Base-by-base conservation (phyloP, 176 grass and related monocot species). In the Avena insularis region DNA sequence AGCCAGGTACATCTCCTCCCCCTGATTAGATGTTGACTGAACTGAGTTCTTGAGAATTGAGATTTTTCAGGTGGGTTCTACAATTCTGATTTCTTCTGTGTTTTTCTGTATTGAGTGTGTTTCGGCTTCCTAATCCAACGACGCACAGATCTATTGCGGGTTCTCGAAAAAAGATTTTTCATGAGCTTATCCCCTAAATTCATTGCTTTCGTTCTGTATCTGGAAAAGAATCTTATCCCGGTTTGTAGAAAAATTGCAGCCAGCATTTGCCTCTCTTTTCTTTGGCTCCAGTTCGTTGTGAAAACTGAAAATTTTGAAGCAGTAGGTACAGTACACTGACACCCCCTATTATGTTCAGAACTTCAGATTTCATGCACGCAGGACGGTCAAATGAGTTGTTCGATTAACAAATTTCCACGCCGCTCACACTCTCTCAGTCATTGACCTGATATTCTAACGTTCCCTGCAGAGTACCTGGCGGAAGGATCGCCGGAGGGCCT, bases 401-500 rank as follows among this genome's bases (percentile, higher is more conserved):
- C 16, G 38, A 57, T 83, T 51, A 83, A 10, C 49, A 48, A 48
- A 25, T 54, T 64, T n/a, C 8, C 27, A 29, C 6, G 6, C n/a
- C 17, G 64, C 6, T 23, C 19, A 53, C 10, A 9, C 9, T 17
- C 36, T 46, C 2, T 87, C 10, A 54, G 14, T 56, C 62, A 60
- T 27, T 78, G 74, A 71, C 31, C 77, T 84, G 8, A 53, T 53
- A 25, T 53, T 31, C 7, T 54, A 19, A 54, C 40, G 38, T 43
- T 6, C 40, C 40, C 40, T 29, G 75, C 87, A 80, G 77, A 66
- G 53, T 80, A 61, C 12, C 6, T 19, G 21, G 36, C 21, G 10
- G 43, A 65, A 89, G 8, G 63, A 71, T 61, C 51, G n/a, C 43
- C 27, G 35, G 89, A 83, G 80, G 71, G 56, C 64, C 35, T 43